phyloP scores from a whole-genome alignment of 352 stramenopile genomes.

The Hyaloperonospora brassicae region DNA sequence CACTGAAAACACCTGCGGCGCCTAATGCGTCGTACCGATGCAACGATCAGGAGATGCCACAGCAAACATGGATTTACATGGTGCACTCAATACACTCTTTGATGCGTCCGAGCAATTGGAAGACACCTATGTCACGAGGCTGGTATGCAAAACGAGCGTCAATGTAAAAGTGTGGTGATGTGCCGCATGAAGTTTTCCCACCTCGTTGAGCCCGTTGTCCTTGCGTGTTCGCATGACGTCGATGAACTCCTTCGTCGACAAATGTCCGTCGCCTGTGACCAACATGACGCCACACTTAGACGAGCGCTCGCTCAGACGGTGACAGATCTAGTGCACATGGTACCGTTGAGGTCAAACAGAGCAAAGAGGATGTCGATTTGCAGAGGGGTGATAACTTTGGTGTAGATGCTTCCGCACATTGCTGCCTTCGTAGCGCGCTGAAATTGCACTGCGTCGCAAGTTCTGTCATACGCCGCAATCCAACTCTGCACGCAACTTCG shows the following conservation, averaged over 20 bases:
- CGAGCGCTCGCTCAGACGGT: background rate
- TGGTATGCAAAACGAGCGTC: conserved; percentile 16
- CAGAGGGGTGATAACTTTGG: conserved; percentile 56
- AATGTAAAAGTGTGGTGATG: background rate
- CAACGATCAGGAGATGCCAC: no score
- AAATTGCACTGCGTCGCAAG: conserved; percentile 56
- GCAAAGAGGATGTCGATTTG: conserved; percentile 83
- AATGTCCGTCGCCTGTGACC: conserved; percentile 50
- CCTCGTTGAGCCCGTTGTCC: conserved; percentile 73
- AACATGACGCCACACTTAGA: background rate
- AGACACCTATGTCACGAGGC: conserved; percentile 66
- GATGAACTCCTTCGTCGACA: conserved; percentile 79
- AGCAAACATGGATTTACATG: conserved; percentile 16
- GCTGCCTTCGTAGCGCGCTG: conserved; percentile 59
- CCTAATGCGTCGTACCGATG: no score
- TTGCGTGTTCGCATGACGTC: conserved; percentile 84
- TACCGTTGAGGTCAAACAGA: conserved; percentile 76
- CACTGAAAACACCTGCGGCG: no score
- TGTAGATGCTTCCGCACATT: conserved; percentile 46
- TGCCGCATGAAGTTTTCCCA: conserved; percentile 12
- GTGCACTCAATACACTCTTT: conserved; percentile 57
- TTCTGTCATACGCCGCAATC: background rate
- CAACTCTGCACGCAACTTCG: background rate
- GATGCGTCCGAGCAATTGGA: conserved; percentile 58
- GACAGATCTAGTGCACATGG: background rate